Evolutionary conservation across 352 stramenopile genomes (phyloP), one percentile per base, ranked within the genome.

Genomic region (Phytophthora sp.): DNA sequence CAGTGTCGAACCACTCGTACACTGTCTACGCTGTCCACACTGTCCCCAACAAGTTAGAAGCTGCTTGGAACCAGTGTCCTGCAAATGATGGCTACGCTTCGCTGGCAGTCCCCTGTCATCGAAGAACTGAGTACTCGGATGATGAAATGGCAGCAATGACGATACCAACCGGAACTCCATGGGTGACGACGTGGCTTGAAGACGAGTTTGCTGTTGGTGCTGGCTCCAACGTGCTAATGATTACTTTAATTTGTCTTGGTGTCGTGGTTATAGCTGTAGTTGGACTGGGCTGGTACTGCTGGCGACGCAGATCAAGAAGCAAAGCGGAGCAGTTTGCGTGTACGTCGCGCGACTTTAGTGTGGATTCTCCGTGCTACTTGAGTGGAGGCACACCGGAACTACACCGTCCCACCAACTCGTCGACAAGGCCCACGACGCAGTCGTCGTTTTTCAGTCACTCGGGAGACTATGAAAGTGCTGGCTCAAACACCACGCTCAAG

Each of bases 21-120:
- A 53, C 37, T 27, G 38, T 75, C 4, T 72, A 65, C 18, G 55
- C 53, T 11, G 37, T 75, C 15, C 62, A 75, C n/a, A 72, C 62
- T 12, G 37, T 43, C 0, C 13, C 38, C 12, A 43, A 39, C 2
- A 45, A n/a, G 4, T 4, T 35, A 5, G 64, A 69, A 4, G 34
- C 54, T 4, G 52, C 50, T 1, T 72, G 44, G 50, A 51, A 57
- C 11, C 13, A 53, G 17, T 72, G 57, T 64, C 45, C 57, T 30
- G 24, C 42, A 6, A 38, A 67, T 17, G 18, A 63, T 37, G 62
- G 48, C 2, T 72, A 72, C 32, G 63, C 24, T 11, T 53, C 63
- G 4, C 24, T 72, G 31, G 31, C 44, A 21, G 54, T 72, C 3
- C 63, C 57, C 23, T 72, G 63, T n/a, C 44, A 64, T 18, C 24